Base-by-base conservation (phyloP, 106 monocot species). In the Cymbidium sinense region DNA sequence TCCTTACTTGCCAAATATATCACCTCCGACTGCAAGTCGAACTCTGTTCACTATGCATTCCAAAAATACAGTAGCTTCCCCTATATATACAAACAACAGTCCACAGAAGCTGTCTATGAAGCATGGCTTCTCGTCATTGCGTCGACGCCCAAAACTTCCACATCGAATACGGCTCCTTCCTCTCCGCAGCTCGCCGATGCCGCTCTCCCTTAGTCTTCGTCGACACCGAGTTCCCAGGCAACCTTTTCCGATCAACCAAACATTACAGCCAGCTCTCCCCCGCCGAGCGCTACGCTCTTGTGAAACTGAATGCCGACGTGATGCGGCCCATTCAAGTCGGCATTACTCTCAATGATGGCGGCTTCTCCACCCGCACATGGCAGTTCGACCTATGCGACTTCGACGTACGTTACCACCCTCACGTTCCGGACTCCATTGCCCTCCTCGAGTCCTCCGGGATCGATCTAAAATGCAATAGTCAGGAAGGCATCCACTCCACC, bases 161-260 rank as follows among this genome's bases (percentile, higher is more conserved):
- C 41, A 41, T 41, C 41, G 70, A 70, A 35, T 21, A 11, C 4
- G 4, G 17, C 34, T 15, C 12, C 15, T 70, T 70, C 34, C 2
- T 70, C 70, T 1, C 34, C 1, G 7, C 19, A 5, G 34, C 70
- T 1, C 17, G 70, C 7, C 33, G 34, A 0, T 70, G 35, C 10
- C 31, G 70, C 12, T 12, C 11, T 0, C 34, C 34, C 4, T 34
- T 70, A 1, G 35, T 70, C 19, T 33, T 70, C 34, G 4, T 58
- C 23, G 74, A 74, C 74, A 74, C 43, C 0, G 74, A 74, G 74
- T 74, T 74, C 44, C 74, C 74, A 0, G 74, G 74, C n/a, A 43
- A n/a, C 7, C 23, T 39, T 18, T 43, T 41, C 43, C 25, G 12
- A 37, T 25, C 43, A 0, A 2, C 37, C 0, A 74, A 74, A 43